A percentile compares a stretch with the other conserved stretches of the same genome.
These are phyloP conservation scores for Auriscalpium vulgare DNA, from an alignment of 768 basidiomycete genomes.

Conservation along the genomic window DNA sequence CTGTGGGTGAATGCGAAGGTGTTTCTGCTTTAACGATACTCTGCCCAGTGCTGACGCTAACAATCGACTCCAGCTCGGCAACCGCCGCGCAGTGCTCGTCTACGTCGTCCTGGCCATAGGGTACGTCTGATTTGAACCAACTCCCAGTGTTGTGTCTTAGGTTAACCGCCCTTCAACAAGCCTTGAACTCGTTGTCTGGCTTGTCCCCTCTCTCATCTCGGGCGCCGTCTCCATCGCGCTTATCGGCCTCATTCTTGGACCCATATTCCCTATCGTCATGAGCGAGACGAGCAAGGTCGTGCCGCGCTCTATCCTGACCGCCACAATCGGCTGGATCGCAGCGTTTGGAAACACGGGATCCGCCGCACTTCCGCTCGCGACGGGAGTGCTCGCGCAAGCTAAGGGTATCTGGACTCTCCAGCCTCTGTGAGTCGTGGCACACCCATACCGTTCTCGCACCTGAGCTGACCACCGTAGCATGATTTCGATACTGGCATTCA, in stretches of 20 bases:
- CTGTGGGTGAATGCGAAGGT: slow-evolving; percentile 42
- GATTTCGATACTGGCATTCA: slow-evolving; percentile 35
- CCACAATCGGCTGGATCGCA: slow-evolving; percentile 42
- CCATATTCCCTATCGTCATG: slow-evolving; percentile 38
- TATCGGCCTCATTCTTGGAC: slow-evolving; percentile 45
- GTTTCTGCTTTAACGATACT: neutral
- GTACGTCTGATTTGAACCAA: slow-evolving; percentile 16
- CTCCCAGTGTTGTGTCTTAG: neutral
- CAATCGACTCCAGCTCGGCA: slow-evolving; percentile 25
- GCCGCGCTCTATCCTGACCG: slow-evolving; percentile 35
- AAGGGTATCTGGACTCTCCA: slow-evolving; percentile 38
- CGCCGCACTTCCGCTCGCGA: slow-evolving; percentile 43
- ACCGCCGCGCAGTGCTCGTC: slow-evolving; percentile 27
- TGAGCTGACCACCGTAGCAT: slow-evolving; percentile 14
- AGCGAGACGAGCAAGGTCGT: slow-evolving; percentile 33
- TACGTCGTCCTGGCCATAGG: slow-evolving; percentile 30
- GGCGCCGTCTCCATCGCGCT: slow-evolving; percentile 46
- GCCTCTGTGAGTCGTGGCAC: slow-evolving; percentile 34
- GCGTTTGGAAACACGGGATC: slow-evolving; percentile 45
- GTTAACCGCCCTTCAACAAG: slow-evolving; percentile 17
- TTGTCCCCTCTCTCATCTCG: slow-evolving; percentile 43
- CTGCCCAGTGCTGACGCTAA: neutral
- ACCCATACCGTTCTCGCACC: neutral
- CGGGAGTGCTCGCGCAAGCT: slow-evolving; percentile 34
- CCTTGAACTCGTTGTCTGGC: slow-evolving; percentile 52